Evolutionary conservation across 176 grass and related monocot genomes (phyloP).

Genomic region (barley (Hordeum vulgare)): DNA sequence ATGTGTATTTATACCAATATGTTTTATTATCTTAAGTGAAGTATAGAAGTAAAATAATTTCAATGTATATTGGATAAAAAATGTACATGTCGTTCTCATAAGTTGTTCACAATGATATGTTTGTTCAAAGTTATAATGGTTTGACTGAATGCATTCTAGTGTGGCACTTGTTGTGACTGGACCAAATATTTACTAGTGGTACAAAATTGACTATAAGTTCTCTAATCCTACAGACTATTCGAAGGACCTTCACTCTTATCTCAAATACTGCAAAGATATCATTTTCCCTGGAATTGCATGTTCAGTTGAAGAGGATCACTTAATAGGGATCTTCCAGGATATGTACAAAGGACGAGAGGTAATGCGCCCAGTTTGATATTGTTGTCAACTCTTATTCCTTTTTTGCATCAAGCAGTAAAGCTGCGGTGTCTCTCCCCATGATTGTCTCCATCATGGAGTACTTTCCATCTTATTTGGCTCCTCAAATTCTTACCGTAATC

Average conservation of each 20-base stretch:
- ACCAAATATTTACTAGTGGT: background rate
- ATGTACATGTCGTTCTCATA: background rate
- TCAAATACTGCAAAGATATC: slow-evolving; percentile 78
- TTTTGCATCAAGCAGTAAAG: background rate
- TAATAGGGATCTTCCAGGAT: slow-evolving; percentile 61
- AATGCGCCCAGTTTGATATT: background rate
- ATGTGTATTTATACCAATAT: background rate
- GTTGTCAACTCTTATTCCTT: background rate
- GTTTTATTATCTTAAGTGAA: background rate
- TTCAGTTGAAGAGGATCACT: slow-evolving; percentile 44
- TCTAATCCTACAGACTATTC: slow-evolving; percentile 56
- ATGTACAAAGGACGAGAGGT: slow-evolving; percentile 67
- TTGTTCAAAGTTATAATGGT: background rate
- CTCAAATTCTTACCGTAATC: background rate
- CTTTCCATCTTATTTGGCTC: background rate
- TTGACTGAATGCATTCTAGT: slow-evolving; percentile 1
- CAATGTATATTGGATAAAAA: background rate
- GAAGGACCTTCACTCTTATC: slow-evolving; percentile 59
- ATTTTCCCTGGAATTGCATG: slow-evolving; percentile 58
- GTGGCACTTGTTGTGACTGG: background rate
- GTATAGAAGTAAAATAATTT: background rate
- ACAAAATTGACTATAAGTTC: background rate
- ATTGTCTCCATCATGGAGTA: background rate
- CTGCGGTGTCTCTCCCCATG: background rate
- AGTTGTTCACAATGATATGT: background rate